phyloP scores from a whole-genome alignment of 768 basidiomycete species.

The Roridomyces roridus region DNA sequence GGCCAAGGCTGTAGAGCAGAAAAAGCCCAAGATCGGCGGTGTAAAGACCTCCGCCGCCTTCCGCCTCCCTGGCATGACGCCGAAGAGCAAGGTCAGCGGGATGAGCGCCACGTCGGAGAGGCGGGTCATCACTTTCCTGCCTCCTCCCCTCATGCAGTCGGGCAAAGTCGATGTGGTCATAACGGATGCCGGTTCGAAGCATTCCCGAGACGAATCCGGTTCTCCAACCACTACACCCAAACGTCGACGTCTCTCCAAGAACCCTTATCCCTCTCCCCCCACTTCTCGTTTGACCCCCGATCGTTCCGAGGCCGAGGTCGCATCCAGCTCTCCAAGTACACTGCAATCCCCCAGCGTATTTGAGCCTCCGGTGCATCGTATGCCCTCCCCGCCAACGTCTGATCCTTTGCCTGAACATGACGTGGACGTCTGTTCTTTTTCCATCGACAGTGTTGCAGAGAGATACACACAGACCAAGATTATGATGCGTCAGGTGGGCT shows the following conservation, averaged over 20 bases:
- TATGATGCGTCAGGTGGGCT: slow-evolving; percentile 17
- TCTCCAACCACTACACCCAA: slow-evolving; percentile 6
- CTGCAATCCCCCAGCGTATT: background rate
- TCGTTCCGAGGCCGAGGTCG: background rate
- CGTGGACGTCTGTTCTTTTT: background rate
- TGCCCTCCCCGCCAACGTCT: slow-evolving; percentile 19
- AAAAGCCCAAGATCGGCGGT: slow-evolving; percentile 6
- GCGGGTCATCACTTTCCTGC: slow-evolving; percentile 23
- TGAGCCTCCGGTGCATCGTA: background rate
- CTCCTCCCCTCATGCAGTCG: slow-evolving; percentile 16
- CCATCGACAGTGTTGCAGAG: slow-evolving; percentile 2
- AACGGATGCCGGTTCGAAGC: slow-evolving; percentile 1
- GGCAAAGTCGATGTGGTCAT: slow-evolving; percentile 16
- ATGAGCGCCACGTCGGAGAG: slow-evolving; percentile 17
- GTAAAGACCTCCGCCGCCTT: slow-evolving; percentile 18
- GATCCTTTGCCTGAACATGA: slow-evolving; percentile 10
- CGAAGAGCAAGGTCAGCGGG: slow-evolving; percentile 12
- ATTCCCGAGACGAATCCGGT: slow-evolving; percentile 3
- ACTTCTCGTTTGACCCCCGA: slow-evolving; percentile 13
- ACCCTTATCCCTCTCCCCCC: slow-evolving; percentile 19
- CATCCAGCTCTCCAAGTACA: background rate
- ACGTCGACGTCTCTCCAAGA: slow-evolving; percentile 19
- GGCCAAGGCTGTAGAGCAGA: slow-evolving; percentile 20
- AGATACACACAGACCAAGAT: slow-evolving; percentile 14
- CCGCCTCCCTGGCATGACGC: slow-evolving; percentile 11